Percentiles rank a stretch among this genome's conserved stretches.
Evolutionary conservation across 2,329 filamentous ascomycete genomes (phyloP).

Genomic region (Ceratocystis ficicola): DNA sequence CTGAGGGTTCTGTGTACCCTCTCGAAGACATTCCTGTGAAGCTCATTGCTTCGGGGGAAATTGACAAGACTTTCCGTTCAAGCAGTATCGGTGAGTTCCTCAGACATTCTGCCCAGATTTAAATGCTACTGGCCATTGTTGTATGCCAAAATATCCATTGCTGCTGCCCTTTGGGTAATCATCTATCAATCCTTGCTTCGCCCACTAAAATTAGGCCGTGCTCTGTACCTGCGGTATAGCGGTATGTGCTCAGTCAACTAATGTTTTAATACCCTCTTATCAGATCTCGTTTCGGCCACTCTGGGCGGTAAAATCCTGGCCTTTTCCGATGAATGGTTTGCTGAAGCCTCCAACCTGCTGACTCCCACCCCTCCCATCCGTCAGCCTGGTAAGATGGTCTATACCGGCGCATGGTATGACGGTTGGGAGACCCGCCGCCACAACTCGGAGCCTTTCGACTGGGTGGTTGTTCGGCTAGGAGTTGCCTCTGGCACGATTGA

Average conservation of each 20-base stretch:
- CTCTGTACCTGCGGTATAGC: background rate
- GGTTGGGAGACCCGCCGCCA: conserved; percentile 59
- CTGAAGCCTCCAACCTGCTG: conserved; percentile 50
- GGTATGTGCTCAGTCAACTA: background rate
- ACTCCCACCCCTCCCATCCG: conserved; percentile 52
- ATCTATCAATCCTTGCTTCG: background rate
- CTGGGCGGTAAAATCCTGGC: conserved; percentile 53
- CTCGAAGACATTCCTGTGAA: conserved; percentile 43
- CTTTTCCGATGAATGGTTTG: conserved; percentile 58
- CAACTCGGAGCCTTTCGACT: conserved; percentile 53
- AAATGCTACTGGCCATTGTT: background rate
- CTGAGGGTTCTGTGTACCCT: conserved; percentile 36
- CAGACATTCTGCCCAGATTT: background rate
- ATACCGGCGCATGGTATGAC: conserved; percentile 58
- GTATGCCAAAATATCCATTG: background rate
- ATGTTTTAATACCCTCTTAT: conserved; percentile 9
- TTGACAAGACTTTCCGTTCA: conserved; percentile 50
- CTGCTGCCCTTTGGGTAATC: background rate
- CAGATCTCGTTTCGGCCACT: conserved; percentile 49
- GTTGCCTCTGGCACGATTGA: conserved; percentile 59
- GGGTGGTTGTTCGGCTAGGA: conserved; percentile 53
- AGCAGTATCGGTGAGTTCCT: conserved; percentile 43
- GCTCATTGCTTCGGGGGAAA: conserved; percentile 40
- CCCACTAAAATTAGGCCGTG: background rate
- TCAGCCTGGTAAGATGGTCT: conserved; percentile 56